Base-by-base conservation (phyloP, 768 basidiomycete genomes). In the Coprinopsis strossmayeri region DNA sequence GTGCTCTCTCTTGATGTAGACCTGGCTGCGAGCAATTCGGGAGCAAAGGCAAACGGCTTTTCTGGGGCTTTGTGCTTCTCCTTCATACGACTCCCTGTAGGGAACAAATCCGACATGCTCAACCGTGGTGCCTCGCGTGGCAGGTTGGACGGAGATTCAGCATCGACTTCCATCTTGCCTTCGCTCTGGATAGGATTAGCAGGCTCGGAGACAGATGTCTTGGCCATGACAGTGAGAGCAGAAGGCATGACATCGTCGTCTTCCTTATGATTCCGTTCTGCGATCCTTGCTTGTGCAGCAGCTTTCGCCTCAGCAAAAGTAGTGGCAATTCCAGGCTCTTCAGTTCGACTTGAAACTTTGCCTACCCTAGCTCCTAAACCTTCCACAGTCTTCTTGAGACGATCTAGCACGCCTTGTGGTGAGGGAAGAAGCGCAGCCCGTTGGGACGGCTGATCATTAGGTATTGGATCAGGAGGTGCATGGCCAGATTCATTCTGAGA, bases 381-480 rank as follows among this genome's bases (percentile, higher is more conserved):
- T 60, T 85, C 81, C 0, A 89, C 78, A 1, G 81, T 87, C 58
- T 77, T 81, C 67, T 85, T 90, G 43, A 91, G 70, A 15, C 74
- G 69, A 56, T 79, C 77, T 35, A 90, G 71, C 53, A 84, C 75
- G 18, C 75, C 83, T 24, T 43, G 32, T 35, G 27, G n/a, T 38
- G 54, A 45, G 5, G 43, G 43, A 42, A 17, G 26, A 45, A 28
- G 43, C 28, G 37, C 41, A 15, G 10, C 72, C 37, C 37, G 28
- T 28, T 41, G 37, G 37, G 34, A 24, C 20, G 15, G 45, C 15
- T 20, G 40, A 3, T 17, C n/a, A n/a, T 44, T 48, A 15, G 3
- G 26, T 24, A 39, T n/a, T 10, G 27, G 9, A 0, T 38, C 47
- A 3, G 26, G 3, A 34, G 28, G 17, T 25, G 45, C 25, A 41